Evolutionary conservation across 1,139 yeast genomes (phyloP).

Genomic region (Kodamaea anthophila): DNA sequence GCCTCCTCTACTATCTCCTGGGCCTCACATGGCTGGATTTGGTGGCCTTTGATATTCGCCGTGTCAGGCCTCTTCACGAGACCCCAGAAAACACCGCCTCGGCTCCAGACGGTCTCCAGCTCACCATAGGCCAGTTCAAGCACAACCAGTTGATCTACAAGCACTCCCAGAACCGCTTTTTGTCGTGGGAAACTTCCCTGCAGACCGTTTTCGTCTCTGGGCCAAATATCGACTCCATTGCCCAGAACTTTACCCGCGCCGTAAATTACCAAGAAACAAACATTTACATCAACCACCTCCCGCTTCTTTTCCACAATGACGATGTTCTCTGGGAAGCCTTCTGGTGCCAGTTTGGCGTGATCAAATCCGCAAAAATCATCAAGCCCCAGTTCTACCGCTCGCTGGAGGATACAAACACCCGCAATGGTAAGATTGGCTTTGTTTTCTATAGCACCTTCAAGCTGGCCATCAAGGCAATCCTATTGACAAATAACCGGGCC

Average conservation of each 20-base stretch:
- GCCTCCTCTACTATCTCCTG: constrained; percentile 27
- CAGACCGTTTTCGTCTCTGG: constrained; percentile 4
- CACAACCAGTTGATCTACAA: constrained; percentile 29
- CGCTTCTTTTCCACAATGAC: constrained; percentile 35
- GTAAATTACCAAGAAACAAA: constrained; percentile 52
- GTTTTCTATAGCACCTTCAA: constrained; percentile 34
- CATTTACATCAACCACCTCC: constrained; percentile 50
- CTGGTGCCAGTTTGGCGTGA: constrained; percentile 37
- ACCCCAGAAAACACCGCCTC: constrained; percentile 12
- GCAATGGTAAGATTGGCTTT: constrained; percentile 36
- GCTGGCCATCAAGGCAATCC: constrained; percentile 36
- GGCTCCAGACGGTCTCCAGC: constrained; percentile 20
- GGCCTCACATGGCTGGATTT: constrained; percentile 23
- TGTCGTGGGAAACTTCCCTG: constrained; percentile 5
- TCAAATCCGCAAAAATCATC: constrained; percentile 40
- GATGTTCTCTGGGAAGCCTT: constrained; percentile 34
- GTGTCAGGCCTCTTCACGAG: constrained; percentile 10
- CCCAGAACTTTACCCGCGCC: constrained; percentile 14
- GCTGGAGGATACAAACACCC: constrained; percentile 11
- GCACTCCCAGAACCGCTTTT: constrained; percentile 7
- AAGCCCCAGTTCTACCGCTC: constrained; percentile 35
- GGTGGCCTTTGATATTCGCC: constrained; percentile 13
- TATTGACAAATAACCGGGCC: constrained; percentile 31
- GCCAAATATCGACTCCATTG: constrained; percentile 8
- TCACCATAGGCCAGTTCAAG: constrained; percentile 36